These are phyloP conservation scores for Colletotrichum zoysiae DNA, from an alignment of 2,329 filamentous ascomycete species.

Conservation along the genomic window DNA sequence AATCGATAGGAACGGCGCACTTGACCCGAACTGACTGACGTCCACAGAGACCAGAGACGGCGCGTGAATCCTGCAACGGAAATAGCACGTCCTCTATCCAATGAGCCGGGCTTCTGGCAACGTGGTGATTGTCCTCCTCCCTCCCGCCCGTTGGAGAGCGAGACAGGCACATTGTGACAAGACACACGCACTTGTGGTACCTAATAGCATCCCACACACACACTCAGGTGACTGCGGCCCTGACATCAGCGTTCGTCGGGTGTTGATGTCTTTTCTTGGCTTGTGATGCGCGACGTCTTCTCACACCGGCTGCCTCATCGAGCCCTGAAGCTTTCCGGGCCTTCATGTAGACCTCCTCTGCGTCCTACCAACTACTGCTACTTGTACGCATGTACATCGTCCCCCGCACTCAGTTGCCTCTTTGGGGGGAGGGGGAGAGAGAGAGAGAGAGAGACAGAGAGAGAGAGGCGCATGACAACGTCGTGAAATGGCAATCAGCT, in stretches of 20 bases:
- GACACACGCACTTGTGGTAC: not conserved
- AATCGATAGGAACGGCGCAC: not conserved
- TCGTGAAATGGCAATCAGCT: not conserved
- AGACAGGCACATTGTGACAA: not conserved
- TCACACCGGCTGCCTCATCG: slow-evolving; percentile 10
- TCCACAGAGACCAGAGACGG: not conserved
- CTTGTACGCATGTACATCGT: too few species aligned
- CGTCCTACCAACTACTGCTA: too few species aligned
- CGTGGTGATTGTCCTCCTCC: slow-evolving; percentile 21
- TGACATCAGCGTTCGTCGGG: not conserved
- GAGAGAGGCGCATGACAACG: slow-evolving; percentile 1
- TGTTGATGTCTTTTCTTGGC: not conserved
- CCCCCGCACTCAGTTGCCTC: not conserved
- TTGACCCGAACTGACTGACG: not conserved
- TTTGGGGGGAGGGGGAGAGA: too few species aligned
- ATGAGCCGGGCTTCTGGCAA: slow-evolving; percentile 1
- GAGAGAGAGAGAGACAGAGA: too few species aligned
- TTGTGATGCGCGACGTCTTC: not conserved
- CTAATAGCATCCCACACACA: not conserved
- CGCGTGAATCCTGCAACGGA: slow-evolving; percentile 31
- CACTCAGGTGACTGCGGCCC: slow-evolving; percentile 12
- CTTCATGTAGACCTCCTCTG: not conserved
- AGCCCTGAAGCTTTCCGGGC: slow-evolving; percentile 5
- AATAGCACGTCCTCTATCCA: slow-evolving; percentile 24
- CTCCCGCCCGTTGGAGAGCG: slow-evolving; percentile 1